A percentile compares a stretch with the other conserved stretches of the same genome.
These are phyloP conservation scores for Colletotrichum theobromicola DNA, from an alignment of 2,329 filamentous ascomycete genomes.

Conservation along the genomic window DNA sequence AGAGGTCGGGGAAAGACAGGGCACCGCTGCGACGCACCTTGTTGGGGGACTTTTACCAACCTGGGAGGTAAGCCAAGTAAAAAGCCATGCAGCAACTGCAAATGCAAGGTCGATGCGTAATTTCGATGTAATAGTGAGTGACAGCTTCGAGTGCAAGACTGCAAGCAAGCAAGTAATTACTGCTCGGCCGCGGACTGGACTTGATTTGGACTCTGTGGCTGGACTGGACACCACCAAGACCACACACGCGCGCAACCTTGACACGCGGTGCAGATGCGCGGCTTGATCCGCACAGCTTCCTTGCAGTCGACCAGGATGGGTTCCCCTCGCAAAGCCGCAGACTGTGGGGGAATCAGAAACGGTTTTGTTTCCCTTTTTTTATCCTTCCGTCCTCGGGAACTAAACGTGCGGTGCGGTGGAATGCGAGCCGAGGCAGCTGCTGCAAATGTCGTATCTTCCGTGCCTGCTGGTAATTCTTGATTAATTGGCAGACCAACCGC, in stretches of 20 bases:
- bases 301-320: conserved; percentile 1
- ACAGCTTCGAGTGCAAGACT: neutral
- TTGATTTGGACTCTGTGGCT: neutral
- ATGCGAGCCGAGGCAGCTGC: neutral
- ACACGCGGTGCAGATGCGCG: neutral
- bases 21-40: neutral
- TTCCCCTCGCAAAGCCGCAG: neutral
- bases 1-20: neutral
- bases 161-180: too few species aligned
- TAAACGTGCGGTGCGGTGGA: neutral
- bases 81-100: neutral
- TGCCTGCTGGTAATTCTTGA: neutral
- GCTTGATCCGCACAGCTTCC: conserved; percentile 11
- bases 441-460: neutral
- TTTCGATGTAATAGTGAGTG: neutral
- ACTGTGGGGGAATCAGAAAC: conserved; percentile 5
- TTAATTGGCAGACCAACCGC: neutral
- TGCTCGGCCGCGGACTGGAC: neutral
- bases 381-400: neutral
- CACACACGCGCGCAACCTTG: neutral
- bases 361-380: neutral
- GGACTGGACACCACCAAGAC: neutral
- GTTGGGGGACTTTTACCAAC: neutral
- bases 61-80: neutral
- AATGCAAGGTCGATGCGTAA: neutral